Evolutionary conservation across 352 stramenopile species (phyloP).

Genomic region (Pythium vanterpoolii): DNA sequence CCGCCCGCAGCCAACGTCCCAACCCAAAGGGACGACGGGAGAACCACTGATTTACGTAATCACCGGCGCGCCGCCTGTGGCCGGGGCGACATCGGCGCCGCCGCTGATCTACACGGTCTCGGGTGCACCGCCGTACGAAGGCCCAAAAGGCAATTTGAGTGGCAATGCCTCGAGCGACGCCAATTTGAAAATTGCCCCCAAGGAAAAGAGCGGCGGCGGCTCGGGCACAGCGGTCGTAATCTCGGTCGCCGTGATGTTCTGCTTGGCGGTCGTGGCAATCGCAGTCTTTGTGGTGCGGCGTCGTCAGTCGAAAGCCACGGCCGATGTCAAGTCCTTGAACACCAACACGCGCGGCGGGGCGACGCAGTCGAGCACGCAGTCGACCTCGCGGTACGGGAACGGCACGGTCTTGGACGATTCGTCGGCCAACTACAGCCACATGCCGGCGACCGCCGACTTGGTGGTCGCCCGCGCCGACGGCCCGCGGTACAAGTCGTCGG

Average conservation of each 20-base stretch:
- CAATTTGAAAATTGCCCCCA: neutral
- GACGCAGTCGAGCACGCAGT: neutral
- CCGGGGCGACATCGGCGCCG: neutral
- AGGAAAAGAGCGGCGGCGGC: neutral
- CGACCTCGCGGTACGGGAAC: slow-evolving; percentile 2
- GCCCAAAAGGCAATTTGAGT: neutral
- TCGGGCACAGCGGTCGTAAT: neutral
- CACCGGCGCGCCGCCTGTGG: neutral
- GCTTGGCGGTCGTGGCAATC: slow-evolving; percentile 20
- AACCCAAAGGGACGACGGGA: neutral
- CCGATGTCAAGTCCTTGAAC: slow-evolving; percentile 28
- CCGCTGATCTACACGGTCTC: neutral
- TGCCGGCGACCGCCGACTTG: slow-evolving; percentile 11
- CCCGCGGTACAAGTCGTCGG: neutral
- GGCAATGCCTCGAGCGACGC: neutral
- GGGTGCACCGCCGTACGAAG: neutral
- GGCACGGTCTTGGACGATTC: too few relatives aligned
- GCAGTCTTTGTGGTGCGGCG: slow-evolving; percentile 10
- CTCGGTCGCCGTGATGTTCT: slow-evolving; percentile 16
- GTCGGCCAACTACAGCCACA: slow-evolving; percentile 11
- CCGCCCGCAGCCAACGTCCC: neutral
- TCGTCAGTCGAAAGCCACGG: slow-evolving; percentile 26
- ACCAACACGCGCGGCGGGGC: too few relatives aligned
- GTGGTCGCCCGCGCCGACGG: too few relatives aligned
- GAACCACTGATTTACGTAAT: neutral